Percentiles rank a stretch among this genome's conserved stretches.
Evolutionary conservation across 805 yeast genomes (phyloP).

Genomic region (Yamadazyma olivae): DNA sequence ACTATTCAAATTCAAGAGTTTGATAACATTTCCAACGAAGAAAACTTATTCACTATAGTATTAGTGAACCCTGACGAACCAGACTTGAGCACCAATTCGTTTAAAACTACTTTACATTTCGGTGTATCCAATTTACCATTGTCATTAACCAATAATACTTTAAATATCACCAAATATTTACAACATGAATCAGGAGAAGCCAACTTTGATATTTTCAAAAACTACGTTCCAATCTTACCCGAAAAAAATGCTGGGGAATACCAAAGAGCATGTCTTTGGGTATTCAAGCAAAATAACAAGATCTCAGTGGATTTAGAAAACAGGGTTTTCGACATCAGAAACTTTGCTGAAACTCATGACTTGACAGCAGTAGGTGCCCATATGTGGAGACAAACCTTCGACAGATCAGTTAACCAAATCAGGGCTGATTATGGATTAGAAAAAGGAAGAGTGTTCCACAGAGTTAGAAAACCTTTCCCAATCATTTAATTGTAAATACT

Average conservation of each 20-base stretch:
- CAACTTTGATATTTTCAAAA: slow-evolving; percentile 41
- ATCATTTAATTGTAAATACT: slow-evolving; percentile 9
- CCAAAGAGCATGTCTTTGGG: slow-evolving; percentile 89
- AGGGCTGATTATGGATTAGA: slow-evolving; percentile 74
- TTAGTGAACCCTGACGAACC: slow-evolving; percentile 93
- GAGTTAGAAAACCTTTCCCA: slow-evolving; percentile 45
- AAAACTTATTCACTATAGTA: slow-evolving; percentile 68
- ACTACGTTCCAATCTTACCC: slow-evolving; percentile 80
- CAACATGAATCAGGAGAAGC: slow-evolving; percentile 5
- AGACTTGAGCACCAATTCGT: slow-evolving; percentile 65
- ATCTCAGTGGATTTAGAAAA: slow-evolving; percentile 12
- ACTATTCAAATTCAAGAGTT: slow-evolving; percentile 72
- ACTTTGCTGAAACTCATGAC: slow-evolving; percentile 51
- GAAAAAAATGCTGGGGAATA: slow-evolving; percentile 75
- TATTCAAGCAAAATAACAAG: slow-evolving; percentile 61
- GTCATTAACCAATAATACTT: slow-evolving; percentile 53
- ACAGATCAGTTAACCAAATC: slow-evolving; percentile 63
- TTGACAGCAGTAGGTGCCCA: slow-evolving; percentile 88
- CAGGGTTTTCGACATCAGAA: slow-evolving; percentile 64
- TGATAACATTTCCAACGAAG: slow-evolving; percentile 34
- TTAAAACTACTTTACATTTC: slow-evolving; percentile 69
- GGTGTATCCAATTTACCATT: slow-evolving; percentile 69
- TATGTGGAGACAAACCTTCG: slow-evolving; percentile 85
- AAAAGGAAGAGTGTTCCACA: slow-evolving; percentile 70
- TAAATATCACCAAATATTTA: slow-evolving; percentile 44